phyloP scores from a whole-genome alignment of 768 basidiomycete species.

The Lentinula guzmanii region DNA sequence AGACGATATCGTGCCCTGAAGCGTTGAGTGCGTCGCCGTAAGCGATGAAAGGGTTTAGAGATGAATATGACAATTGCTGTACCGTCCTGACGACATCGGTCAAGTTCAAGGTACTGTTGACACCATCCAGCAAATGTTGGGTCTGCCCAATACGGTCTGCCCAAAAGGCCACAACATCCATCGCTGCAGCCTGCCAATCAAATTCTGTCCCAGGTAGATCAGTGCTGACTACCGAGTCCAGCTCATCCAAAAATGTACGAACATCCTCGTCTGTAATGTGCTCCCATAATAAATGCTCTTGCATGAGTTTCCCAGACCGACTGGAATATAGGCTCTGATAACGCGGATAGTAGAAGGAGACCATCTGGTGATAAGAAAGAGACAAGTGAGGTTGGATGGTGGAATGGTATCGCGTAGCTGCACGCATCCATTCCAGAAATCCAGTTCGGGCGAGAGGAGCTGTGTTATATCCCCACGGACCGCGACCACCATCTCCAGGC shows the following conservation, averaged over 20 bases:
- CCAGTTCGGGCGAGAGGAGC: slow-evolving; percentile 11
- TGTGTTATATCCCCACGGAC: slow-evolving; percentile 6
- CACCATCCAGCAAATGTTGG: slow-evolving; percentile 10
- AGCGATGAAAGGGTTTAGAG: slow-evolving; percentile 15
- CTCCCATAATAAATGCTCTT: slow-evolving; percentile 8
- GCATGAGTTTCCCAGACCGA: slow-evolving; percentile 12
- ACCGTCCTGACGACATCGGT: slow-evolving; percentile 10
- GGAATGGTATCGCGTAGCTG: slow-evolving; percentile 12
- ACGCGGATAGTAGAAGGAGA: slow-evolving; percentile 16
- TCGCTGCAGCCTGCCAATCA: slow-evolving; percentile 11
- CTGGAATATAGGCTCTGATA: slow-evolving; percentile 11
- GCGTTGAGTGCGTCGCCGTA: slow-evolving; percentile 9
- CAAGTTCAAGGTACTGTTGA: slow-evolving; percentile 8
- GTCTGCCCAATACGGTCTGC: slow-evolving; percentile 9
- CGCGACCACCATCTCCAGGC: slow-evolving; percentile 6
- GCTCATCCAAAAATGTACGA: slow-evolving; percentile 10
- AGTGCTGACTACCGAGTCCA: slow-evolving; percentile 8
- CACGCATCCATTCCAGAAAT: slow-evolving; percentile 14
- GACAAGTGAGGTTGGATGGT: slow-evolving; percentile 13
- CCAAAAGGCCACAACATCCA: slow-evolving; percentile 13
- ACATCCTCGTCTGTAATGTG: slow-evolving; percentile 3
- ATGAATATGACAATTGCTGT: slow-evolving; percentile 13
- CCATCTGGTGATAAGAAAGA: slow-evolving; percentile 10
- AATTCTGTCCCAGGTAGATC: slow-evolving; percentile 7
- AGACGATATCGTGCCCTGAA: slow-evolving; percentile 15